These are phyloP conservation scores for Pelargonium cotyledonis DNA, from an alignment of 441 rosid genomes.

Conservation along the genomic window DNA sequence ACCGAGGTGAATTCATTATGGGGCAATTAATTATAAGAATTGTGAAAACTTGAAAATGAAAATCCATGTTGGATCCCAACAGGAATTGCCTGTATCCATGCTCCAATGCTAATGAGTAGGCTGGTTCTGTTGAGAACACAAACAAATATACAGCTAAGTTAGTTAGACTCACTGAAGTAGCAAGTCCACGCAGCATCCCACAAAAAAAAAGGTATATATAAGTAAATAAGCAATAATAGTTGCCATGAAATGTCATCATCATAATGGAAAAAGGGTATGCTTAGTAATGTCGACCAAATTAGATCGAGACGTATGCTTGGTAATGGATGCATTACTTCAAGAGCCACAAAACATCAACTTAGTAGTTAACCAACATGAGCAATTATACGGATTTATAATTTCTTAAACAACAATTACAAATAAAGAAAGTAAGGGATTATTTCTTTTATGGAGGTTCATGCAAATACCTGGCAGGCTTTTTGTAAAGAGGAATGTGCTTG, in stretches of 20 bases:
- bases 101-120: not conserved
- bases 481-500: slow-evolving; percentile 79
- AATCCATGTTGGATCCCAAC: not conserved
- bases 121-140: not conserved
- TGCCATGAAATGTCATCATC: not conserved
- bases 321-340: too few relatives aligned
- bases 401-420: not conserved
- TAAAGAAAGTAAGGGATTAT: too few relatives aligned
- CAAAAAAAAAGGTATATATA: not conserved
- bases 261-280: not conserved
- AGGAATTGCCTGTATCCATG: not conserved
- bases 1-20: too few relatives aligned
- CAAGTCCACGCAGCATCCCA: too few relatives aligned
- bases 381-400: too few relatives aligned
- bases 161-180: not conserved
- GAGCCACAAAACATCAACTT: too few relatives aligned
- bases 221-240: not conserved
- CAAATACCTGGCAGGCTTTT: slow-evolving; percentile 76
- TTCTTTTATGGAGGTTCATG: not conserved
- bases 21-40: too few relatives aligned
- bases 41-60: too few relatives aligned
- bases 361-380: not conserved
- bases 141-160: not conserved
- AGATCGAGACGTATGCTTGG: too few relatives aligned
- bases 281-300: too few relatives aligned